Conservation (phyloP, 2,329 filamentous ascomycete species). For the Ceratocystis eucalypticola region DNA sequence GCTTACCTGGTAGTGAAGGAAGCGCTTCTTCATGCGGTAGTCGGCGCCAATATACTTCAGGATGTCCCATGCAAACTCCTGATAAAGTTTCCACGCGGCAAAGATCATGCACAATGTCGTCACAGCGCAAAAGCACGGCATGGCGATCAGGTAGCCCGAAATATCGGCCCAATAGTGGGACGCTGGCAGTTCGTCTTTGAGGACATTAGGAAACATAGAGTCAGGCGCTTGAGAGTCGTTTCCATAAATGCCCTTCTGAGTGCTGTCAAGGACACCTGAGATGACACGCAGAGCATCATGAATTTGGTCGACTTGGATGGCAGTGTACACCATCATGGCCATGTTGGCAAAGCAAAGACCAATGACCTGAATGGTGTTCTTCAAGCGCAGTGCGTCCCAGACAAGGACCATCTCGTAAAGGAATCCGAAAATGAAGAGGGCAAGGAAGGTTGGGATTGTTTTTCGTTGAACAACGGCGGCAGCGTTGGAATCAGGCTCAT, state of each 20-base stretch:
- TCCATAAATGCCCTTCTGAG: slow-evolving; percentile 15
- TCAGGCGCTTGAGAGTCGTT: slow-evolving; percentile 7
- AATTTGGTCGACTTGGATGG: slow-evolving; percentile 88
- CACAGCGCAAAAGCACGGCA: slow-evolving; percentile 70
- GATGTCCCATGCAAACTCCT: slow-evolving; percentile 98
- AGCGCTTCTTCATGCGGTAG: slow-evolving; percentile 89
- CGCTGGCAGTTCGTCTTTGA: slow-evolving; percentile 30
- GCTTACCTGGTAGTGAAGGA: slow-evolving; percentile 84
- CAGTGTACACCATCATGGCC: slow-evolving; percentile 81
- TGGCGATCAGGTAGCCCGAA: slow-evolving; percentile 66
- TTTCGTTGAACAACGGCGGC: slow-evolving; percentile 37
- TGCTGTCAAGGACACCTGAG: slow-evolving; percentile 9
- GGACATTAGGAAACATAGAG: slow-evolving; percentile 31
- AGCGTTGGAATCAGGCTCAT: slow-evolving; percentile 29
- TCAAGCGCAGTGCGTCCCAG: slow-evolving; percentile 83
- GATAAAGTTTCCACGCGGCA: slow-evolving; percentile 87
- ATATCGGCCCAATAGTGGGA: slow-evolving; percentile 53
- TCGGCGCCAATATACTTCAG: slow-evolving; percentile 98
- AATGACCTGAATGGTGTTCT: slow-evolving; percentile 98
- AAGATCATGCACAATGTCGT: slow-evolving; percentile 60
- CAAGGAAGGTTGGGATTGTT: slow-evolving; percentile 87
- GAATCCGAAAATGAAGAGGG: slow-evolving; percentile 94
- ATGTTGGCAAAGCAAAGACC: slow-evolving; percentile 87
- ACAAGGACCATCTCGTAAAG: slow-evolving; percentile 80
- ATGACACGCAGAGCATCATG: slow-evolving; percentile 46